Percentiles rank a stretch among this genome's conserved stretches.
Evolutionary conservation across 2,329 filamentous ascomycete genomes (phyloP).

Genomic region (Calonectria montana): DNA sequence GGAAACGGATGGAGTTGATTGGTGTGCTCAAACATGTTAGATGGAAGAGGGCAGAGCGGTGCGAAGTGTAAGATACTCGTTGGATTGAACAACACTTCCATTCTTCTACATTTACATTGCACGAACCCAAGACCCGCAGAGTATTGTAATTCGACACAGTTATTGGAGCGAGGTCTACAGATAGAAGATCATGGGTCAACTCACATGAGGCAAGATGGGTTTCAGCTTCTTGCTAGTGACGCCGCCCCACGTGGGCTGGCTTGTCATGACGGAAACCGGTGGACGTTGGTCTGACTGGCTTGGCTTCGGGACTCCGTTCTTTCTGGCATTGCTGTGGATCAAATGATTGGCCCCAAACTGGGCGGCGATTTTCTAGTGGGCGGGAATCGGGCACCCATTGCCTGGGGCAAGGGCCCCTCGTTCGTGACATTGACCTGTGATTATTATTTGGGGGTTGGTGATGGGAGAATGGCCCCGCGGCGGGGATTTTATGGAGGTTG

Average conservation of each 20-base stretch:
- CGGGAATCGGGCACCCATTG: slow-evolving; percentile 26
- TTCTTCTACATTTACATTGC: neutral
- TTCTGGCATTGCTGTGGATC: slow-evolving; percentile 30
- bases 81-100: neutral
- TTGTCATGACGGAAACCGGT: slow-evolving; percentile 16
- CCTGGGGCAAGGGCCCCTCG: slow-evolving; percentile 9
- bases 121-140: neutral
- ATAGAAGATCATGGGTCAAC: neutral
- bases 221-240: neutral
- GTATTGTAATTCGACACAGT: neutral
- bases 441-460: slow-evolving; percentile 19
- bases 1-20: neutral
- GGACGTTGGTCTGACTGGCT: slow-evolving; percentile 26
- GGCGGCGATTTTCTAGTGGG: slow-evolving; percentile 14
- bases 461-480: slow-evolving; percentile 33
- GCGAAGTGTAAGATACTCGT: neutral
- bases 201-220: slow-evolving; percentile 1
- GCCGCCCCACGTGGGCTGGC: slow-evolving; percentile 26
- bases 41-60: neutral
- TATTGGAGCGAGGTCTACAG: neutral
- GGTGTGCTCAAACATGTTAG: neutral
- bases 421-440: slow-evolving; percentile 8
- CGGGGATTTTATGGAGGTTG: slow-evolving; percentile 32
- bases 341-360: slow-evolving; percentile 35
- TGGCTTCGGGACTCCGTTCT: slow-evolving; percentile 29